A percentile compares a stretch with the other conserved stretches of the same genome.
Conservation (phyloP, 306 rosid genomes). For the Boehmeria nivea region DNA sequence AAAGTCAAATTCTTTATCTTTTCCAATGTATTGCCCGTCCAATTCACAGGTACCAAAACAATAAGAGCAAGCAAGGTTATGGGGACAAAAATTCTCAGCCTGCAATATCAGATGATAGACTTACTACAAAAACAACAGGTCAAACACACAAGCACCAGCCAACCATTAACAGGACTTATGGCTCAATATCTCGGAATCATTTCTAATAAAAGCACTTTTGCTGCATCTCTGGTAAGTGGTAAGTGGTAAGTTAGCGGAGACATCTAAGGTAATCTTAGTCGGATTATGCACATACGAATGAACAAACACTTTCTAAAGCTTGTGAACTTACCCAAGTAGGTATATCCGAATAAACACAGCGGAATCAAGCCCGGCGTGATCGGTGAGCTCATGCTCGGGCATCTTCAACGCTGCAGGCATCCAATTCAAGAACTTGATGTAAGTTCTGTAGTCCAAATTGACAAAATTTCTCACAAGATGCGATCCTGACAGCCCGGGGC, state of each 20-base stretch:
- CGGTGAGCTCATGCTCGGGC: conserved; percentile 89
- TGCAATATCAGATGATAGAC: conserved; percentile 30
- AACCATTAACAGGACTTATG: neutral
- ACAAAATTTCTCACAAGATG: conserved; percentile 39
- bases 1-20: conserved; percentile 38
- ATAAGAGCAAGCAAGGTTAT: conserved; percentile 47
- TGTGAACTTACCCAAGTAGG: conserved; percentile 60
- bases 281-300: too few species aligned
- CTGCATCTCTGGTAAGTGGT: too few species aligned
- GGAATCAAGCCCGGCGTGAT: conserved; percentile 90
- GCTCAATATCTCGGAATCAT: too few species aligned
- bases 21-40: conserved; percentile 53
- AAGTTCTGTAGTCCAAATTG: conserved; percentile 53
- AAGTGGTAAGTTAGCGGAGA: too few species aligned
- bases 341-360: conserved; percentile 79
- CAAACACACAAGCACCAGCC: too few species aligned
- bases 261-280: too few species aligned
- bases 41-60: conserved; percentile 81
- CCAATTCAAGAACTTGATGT: conserved; percentile 74
- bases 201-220: too few species aligned
- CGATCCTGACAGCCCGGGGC: conserved; percentile 46
- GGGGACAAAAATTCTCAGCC: conserved; percentile 72
- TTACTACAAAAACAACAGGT: neutral
- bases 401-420: conserved; percentile 89
- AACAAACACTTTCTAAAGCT: neutral